Evolutionary conservation across 139 green algal species (phyloP).

Genomic region (Micromonas commoda): DNA sequence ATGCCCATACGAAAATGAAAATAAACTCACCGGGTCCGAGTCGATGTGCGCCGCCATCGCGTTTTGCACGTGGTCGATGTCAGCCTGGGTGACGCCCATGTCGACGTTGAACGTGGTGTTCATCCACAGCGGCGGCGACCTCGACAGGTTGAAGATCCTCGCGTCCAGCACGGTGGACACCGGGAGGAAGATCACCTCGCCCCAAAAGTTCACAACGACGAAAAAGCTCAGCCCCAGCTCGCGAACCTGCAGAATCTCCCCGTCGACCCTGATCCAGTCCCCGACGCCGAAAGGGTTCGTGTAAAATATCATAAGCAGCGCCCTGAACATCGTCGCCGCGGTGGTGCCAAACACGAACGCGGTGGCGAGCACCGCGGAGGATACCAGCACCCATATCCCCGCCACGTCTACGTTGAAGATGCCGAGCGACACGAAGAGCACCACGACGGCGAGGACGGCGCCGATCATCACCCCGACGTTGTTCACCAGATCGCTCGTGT

Average conservation of each 20-base stretch:
- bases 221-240: neutral
- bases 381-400: neutral
- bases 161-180: neutral
- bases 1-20: too few species aligned
- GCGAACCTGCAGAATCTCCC: neutral
- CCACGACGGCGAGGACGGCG: neutral
- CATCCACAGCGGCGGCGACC: neutral
- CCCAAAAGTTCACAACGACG: neutral
- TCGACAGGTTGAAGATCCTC: neutral
- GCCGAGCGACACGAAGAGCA: neutral
- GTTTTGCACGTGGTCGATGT: neutral
- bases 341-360: constrained; percentile 21
- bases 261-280: constrained; percentile 36
- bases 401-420: constrained; percentile 13
- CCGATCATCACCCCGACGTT: constrained; percentile 2
- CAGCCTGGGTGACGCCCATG: neutral
- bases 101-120: neutral
- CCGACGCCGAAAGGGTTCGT: constrained; percentile 45
- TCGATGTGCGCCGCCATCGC: neutral
- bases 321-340: constrained; percentile 8
- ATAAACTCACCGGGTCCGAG: neutral
- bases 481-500: neutral
- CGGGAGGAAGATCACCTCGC: neutral
- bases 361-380: neutral
- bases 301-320: constrained; percentile 45